Base-by-base conservation (phyloP, 2,329 filamentous ascomycete species). In the Paraconiothyrium sp. region DNA sequence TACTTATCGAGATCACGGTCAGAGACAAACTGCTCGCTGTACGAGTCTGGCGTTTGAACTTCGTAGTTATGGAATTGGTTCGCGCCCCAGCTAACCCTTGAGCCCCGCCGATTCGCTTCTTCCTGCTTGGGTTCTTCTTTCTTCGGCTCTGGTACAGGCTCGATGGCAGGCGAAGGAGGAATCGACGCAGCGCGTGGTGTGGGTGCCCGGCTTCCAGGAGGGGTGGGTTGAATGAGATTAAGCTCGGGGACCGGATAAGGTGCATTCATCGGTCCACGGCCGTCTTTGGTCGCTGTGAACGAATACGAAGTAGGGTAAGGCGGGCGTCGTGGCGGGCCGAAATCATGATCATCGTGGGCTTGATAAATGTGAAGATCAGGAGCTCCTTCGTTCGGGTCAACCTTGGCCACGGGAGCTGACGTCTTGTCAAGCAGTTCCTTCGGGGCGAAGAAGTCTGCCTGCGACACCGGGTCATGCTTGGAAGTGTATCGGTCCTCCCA, bases 161-260 rank as follows among this genome's bases (percentile, higher is more conserved):
- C 70, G 14, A 74, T 73, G 3, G 63, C 67, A 2, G 79, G 79
- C 2, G 78, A 79, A 20, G 75, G 68, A 24, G 73, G 76, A 16
- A 72, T 46, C 30, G 77, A 80, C 8, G 70, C 70, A 39, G 75
- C 77, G 35, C 75, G 76, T 20, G 76, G 73, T 32, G 75, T 76
- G 10, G 78, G 78, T 27, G 78, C 80, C 60, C 76, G 67, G 61
- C 84, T 86, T 22, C 80, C 82, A 22, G 87, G 87, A 20, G 86
- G 87, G 7, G 86, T 89, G 2, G 87, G 84, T 50, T 85, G 82
- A 57, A 88, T 86, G 27, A 88, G 76, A 47, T 84, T 86, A 16
- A 89, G 78, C n/a, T 70, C 75, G 6, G 86, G 86, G 22, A 88
- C 82, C 20, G 78, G 74, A 11, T 86, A 54, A 16, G 79, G 80